phyloP scores from a whole-genome alignment of 371 early-diverging fungal species.

The Actinomucor elegans region DNA sequence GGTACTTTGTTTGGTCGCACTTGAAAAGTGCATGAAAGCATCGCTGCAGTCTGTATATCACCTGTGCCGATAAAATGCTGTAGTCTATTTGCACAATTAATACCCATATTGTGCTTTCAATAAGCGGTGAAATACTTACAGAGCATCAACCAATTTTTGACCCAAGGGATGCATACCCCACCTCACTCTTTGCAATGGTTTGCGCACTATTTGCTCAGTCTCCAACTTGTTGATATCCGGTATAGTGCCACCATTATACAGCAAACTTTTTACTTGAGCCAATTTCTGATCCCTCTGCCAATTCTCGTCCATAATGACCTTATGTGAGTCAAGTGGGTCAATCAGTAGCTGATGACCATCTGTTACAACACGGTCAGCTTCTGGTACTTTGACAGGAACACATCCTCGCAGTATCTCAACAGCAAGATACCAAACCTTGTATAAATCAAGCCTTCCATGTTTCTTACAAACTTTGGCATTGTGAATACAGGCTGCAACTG shows the following conservation, averaged over 20 bases:
- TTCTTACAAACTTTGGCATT: constrained; percentile 61
- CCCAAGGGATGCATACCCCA: constrained; percentile 83
- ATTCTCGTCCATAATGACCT: constrained; percentile 3
- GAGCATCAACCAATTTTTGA: constrained; percentile 52
- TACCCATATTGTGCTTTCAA: constrained; percentile 1
- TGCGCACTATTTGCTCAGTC: not conserved
- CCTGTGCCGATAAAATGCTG: constrained; percentile 64
- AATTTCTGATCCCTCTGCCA: constrained; percentile 26
- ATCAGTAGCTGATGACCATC: constrained; percentile 17
- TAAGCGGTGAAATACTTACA: constrained; percentile 57
- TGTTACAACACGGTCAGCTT: constrained; percentile 11
- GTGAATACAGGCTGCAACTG: constrained; percentile 56
- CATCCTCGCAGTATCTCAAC: constrained; percentile 61
- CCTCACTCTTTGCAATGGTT: constrained; percentile 37
- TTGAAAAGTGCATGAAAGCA: constrained; percentile 77
- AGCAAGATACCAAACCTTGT: constrained; percentile 71
- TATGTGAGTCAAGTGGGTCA: constrained; percentile 9
- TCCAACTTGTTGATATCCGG: not conserved
- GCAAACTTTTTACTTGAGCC: constrained; percentile 17
- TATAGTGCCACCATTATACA: not conserved
- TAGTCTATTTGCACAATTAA: constrained; percentile 44
- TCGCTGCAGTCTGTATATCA: constrained; percentile 84
- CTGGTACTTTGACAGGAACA: constrained; percentile 34
- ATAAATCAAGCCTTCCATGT: constrained; percentile 56
- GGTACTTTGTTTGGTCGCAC: constrained; percentile 14